A percentile compares a stretch with the other conserved stretches of the same genome.
These are phyloP conservation scores for Fomitopsis serialis DNA, from an alignment of 768 basidiomycete species.

Conservation along the genomic window DNA sequence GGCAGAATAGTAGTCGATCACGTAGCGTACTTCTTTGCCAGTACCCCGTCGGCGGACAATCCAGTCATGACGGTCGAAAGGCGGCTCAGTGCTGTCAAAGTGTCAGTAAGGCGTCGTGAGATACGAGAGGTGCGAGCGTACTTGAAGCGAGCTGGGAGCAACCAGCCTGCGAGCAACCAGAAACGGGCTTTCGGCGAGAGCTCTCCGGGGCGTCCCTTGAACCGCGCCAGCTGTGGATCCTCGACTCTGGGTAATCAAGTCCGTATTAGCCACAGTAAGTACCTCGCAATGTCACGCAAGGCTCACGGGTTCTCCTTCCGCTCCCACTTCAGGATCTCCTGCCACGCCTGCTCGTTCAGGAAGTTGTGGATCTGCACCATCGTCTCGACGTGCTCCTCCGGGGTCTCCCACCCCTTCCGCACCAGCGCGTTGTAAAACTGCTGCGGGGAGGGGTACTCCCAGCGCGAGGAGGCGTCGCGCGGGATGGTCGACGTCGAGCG, in stretches of 20 bases:
- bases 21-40: conserved; percentile 85
- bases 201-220: conserved; percentile 88
- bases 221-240: conserved; percentile 70
- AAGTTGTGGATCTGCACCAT: conserved; percentile 99
- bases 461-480: conserved; percentile 49
- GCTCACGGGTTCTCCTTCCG: conserved; percentile 57
- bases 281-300: too few species aligned
- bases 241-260: too few species aligned
- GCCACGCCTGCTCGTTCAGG: conserved; percentile 95
- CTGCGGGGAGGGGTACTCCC: conserved; percentile 98
- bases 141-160: conserved; percentile 90
- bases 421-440: conserved; percentile 98
- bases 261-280: too few species aligned
- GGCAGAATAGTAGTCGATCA: conserved; percentile 98
- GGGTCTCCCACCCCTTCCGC: conserved; percentile 95
- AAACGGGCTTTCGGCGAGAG: conserved; percentile 92
- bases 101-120: conserved; percentile 2
- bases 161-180: conserved; percentile 80
- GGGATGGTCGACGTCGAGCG: conserved; percentile 86
- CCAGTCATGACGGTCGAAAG: conserved; percentile 97
- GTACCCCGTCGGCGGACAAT: conserved; percentile 75
- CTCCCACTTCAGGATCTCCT: conserved; percentile 93
- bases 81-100: conserved; percentile 69
- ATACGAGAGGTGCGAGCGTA: conserved; percentile 29
- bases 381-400: conserved; percentile 90